These are phyloP conservation scores for Tuber indicum DNA, from an alignment of 495 filamentous ascomycete genomes.

Conservation along the genomic window DNA sequence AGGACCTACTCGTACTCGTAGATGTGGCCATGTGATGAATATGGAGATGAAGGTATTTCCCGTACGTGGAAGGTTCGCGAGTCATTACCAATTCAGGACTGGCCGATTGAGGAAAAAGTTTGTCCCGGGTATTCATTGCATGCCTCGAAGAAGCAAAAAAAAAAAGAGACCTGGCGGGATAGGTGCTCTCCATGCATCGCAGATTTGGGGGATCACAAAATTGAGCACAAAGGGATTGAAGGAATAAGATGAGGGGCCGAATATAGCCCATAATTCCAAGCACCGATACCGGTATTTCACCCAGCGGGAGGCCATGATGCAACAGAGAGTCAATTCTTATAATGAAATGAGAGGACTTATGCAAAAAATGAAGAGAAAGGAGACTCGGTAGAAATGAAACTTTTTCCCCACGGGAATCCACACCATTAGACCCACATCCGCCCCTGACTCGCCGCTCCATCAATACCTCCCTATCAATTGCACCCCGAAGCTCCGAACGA, in stretches of 20 bases:
- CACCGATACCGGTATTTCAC: background rate
- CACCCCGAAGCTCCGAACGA: background rate
- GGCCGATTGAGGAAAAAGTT: background rate
- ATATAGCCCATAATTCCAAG: background rate
- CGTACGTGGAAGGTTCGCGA: background rate
- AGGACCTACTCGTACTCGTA: too few relatives aligned
- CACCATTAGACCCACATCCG: background rate
- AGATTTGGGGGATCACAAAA: constrained; percentile 2
- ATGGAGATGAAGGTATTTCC: background rate
- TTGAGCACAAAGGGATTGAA: background rate
- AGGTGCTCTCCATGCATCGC: background rate
- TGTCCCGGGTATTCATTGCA: background rate
- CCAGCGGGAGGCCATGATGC: background rate
- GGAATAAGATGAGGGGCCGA: background rate
- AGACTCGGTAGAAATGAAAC: background rate
- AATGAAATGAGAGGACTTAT: background rate
- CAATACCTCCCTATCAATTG: background rate
- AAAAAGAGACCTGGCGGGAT: background rate
- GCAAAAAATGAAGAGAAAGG: background rate
- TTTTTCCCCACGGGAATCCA: background rate
- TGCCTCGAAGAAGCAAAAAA: constrained; percentile 5
- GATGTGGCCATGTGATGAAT: background rate
- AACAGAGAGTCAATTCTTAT: background rate
- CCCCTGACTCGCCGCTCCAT: background rate
- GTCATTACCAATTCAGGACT: constrained; percentile 3